These are phyloP conservation scores for Irpex sp. DNA, from an alignment of 1,284 basidiomycete genomes.

Conservation along the genomic window DNA sequence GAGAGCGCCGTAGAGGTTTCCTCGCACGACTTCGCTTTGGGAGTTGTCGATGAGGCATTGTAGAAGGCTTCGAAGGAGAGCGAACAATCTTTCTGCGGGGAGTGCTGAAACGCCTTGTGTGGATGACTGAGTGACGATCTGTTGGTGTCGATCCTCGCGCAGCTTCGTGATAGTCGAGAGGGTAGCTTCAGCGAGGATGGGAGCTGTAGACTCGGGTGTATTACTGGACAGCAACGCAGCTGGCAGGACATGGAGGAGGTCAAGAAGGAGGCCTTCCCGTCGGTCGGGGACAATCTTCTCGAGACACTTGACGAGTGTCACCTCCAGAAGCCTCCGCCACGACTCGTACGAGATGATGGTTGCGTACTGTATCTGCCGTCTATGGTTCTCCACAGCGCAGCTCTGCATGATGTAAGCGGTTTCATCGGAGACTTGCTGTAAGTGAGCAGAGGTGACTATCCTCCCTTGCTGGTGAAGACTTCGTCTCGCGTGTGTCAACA, in stretches of 20 bases:
- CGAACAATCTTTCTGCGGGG: conserved; percentile 77
- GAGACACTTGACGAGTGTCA: conserved; percentile 83
- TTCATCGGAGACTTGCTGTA: conserved; percentile 70
- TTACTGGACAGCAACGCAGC: conserved; percentile 54
- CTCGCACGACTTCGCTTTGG: conserved; percentile 87
- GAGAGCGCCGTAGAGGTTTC: conserved; percentile 91
- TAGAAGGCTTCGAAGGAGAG: conserved; percentile 74
- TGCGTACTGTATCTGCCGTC: conserved; percentile 75
- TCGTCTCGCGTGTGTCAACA: conserved; percentile 61
- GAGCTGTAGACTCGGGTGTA: conserved; percentile 68
- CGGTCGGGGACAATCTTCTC: conserved; percentile 74
- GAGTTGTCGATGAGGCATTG: conserved; percentile 78
- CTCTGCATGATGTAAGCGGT: conserved; percentile 76
- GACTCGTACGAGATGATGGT: conserved; percentile 71
- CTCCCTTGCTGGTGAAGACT: conserved; percentile 66
- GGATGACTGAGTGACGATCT: conserved; percentile 60
- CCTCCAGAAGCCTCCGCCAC: conserved; percentile 82
- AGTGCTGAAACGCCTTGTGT: conserved; percentile 56
- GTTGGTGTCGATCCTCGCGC: conserved; percentile 70
- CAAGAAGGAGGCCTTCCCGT: conserved; percentile 84
- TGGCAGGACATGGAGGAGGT: conserved; percentile 79
- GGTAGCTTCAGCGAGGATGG: conserved; percentile 80
- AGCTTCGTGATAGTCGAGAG: conserved; percentile 84
- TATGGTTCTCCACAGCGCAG: conserved; percentile 84
- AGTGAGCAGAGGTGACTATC: conserved; percentile 59